These are phyloP conservation scores for Sarocladium oryzae DNA, from an alignment of 2,329 filamentous ascomycete species.

Conservation along the genomic window DNA sequence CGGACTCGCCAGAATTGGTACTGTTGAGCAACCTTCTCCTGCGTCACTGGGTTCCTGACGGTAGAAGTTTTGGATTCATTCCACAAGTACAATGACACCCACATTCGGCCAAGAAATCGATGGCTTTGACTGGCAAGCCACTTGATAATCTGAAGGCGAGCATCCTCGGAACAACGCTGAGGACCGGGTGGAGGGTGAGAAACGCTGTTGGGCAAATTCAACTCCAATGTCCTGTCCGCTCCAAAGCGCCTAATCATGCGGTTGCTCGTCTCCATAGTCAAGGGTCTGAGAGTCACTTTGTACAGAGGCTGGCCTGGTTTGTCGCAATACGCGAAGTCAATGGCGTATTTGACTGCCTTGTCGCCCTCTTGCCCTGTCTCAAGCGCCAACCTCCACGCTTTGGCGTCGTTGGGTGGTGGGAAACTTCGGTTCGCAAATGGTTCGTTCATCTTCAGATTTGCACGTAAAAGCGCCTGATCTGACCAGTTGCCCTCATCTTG, in stretches of 20 bases:
- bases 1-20: slow-evolving; percentile 29
- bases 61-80: slow-evolving; percentile 32
- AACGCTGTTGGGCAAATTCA: slow-evolving; percentile 40
- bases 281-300: slow-evolving; percentile 37
- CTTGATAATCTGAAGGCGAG: slow-evolving; percentile 21
- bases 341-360: slow-evolving; percentile 36
- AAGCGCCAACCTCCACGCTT: slow-evolving; percentile 41
- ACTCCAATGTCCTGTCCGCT: slow-evolving; percentile 50
- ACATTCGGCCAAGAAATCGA: slow-evolving; percentile 38
- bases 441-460: slow-evolving; percentile 29
- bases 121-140: slow-evolving; percentile 28
- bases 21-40: background rate
- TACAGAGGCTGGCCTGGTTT: slow-evolving; percentile 34
- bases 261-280: slow-evolving; percentile 42
- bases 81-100: slow-evolving; percentile 40
- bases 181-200: slow-evolving; percentile 16
- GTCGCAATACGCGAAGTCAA: slow-evolving; percentile 31
- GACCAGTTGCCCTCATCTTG: slow-evolving; percentile 27
- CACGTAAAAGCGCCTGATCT: slow-evolving; percentile 38
- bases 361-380: slow-evolving; percentile 26
- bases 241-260: slow-evolving; percentile 51
- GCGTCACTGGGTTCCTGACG: slow-evolving; percentile 13
- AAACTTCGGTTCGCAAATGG: slow-evolving; percentile 38
- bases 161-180: too few species aligned
- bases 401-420: slow-evolving; percentile 36